Percentiles rank a stretch among this genome's conserved stretches.
Evolutionary conservation across 768 basidiomycete genomes (phyloP).

Genomic region (Hygrocybe punicea): DNA sequence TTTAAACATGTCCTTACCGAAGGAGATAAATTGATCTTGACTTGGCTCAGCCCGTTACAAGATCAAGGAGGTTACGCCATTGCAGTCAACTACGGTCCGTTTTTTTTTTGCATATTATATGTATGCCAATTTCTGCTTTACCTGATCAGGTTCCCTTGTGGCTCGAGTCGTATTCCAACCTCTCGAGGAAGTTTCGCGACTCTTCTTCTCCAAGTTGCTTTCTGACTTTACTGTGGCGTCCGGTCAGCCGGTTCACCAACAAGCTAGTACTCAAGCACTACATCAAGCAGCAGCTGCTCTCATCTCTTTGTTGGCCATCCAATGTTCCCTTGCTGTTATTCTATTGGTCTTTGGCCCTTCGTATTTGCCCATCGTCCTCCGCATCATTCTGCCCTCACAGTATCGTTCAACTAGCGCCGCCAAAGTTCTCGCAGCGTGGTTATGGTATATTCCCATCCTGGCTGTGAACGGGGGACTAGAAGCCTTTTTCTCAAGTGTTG

Average conservation of each 20-base stretch:
- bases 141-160: conserved; percentile 73
- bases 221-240: conserved; percentile 10
- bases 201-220: conserved; percentile 79
- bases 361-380: conserved; percentile 67
- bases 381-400: conserved; percentile 64
- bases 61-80: conserved; percentile 96
- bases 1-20: conserved; percentile 96
- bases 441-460: conserved; percentile 86
- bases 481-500: conserved; percentile 82
- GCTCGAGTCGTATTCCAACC: conserved; percentile 94
- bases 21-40: conserved; percentile 88
- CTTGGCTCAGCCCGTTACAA: conserved; percentile 73
- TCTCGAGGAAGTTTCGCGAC: conserved; percentile 85
- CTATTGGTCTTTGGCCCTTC: conserved; percentile 71
- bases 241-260: neutral
- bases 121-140: neutral
- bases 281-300: conserved; percentile 51
- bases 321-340: conserved; percentile 63
- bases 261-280: conserved; percentile 21
- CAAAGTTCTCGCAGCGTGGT: conserved; percentile 69
- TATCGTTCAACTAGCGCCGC: conserved; percentile 80
- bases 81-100: conserved; percentile 89
- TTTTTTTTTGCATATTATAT: neutral
- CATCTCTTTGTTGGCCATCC: conserved; percentile 58
- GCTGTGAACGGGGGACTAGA: conserved; percentile 90